Evolutionary conservation across 2,329 filamentous ascomycete genomes (phyloP).

Genomic region (Simplicillium aogashimaense): DNA sequence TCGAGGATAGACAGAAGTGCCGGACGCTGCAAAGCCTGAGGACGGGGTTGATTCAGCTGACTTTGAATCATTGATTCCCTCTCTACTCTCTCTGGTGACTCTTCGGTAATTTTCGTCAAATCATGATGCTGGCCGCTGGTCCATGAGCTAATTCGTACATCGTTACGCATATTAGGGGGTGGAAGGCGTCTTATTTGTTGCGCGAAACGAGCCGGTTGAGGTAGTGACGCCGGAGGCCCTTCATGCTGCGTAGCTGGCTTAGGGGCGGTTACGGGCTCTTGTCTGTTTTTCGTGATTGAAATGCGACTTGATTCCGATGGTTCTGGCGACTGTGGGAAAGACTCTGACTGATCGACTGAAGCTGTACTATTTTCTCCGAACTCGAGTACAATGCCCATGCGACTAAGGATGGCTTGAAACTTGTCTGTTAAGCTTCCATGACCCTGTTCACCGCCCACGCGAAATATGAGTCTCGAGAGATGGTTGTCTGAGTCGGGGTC

Average conservation of each 20-base stretch:
- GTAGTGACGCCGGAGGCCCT: too few relatives aligned
- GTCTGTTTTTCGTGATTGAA: not conserved
- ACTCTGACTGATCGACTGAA: slow-evolving; percentile 14
- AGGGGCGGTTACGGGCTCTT: not conserved
- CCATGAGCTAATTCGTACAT: too few relatives aligned
- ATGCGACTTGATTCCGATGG: slow-evolving; percentile 5
- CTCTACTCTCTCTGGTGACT: too few relatives aligned
- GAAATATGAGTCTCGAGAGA: slow-evolving; percentile 69
- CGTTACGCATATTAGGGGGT: too few relatives aligned
- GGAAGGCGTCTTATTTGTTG: not conserved
- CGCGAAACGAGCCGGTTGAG: not conserved
- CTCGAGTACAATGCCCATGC: slow-evolving; percentile 64
- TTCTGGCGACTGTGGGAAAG: slow-evolving; percentile 12
- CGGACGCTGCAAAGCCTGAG: too few relatives aligned
- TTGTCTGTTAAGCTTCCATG: slow-evolving; percentile 53
- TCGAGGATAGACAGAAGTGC: too few relatives aligned
- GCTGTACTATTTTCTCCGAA: slow-evolving; percentile 30
- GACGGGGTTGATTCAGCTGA: too few relatives aligned
- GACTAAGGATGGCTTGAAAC: slow-evolving; percentile 57
- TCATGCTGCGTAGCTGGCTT: too few relatives aligned
- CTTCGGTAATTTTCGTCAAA: too few relatives aligned
- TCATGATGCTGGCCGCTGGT: too few relatives aligned
- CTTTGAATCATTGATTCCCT: too few relatives aligned
- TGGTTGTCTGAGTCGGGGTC: slow-evolving; percentile 65
- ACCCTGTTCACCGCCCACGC: slow-evolving; percentile 58